Base-by-base conservation (phyloP, 176 grass and related monocot species). In the Carex cristatella region DNA sequence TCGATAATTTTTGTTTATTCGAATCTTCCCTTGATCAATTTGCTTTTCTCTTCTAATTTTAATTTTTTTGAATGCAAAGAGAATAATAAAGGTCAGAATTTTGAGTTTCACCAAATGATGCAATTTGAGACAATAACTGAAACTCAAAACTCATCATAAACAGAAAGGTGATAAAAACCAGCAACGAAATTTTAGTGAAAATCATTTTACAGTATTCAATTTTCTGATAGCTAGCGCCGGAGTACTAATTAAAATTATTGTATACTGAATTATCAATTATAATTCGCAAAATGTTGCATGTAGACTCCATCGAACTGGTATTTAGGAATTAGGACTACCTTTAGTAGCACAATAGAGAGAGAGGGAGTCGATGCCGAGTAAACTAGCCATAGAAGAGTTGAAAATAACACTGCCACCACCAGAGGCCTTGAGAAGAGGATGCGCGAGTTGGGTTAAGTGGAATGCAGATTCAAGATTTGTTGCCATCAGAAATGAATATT, bases 401-500 rank as follows among this genome's bases (percentile, higher is more conserved):
- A 85, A 32, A 10, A 91, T 40, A 66, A 91, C 15, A 61, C 58
- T 86, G 8, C 84, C 87, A 0, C 86, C 79, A 12, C 84, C 83
- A 0, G 69, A 65, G 0, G 49, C 84, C 61, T 80, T 88, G 2
- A 46, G 70, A 68, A 91, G 86, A 19, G 86, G 90, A 53, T 86
- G 70, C 2, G 84, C 90, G 4, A 88, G 80, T 60, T 88, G 84
- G 30, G 38, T 75, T 38, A 91, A 59, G 30, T 86, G 87, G 64
- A 88, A 91, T 37, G 48, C 57, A 0, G 90, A 88, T 61, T 91
- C 90, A 35, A 91, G 16, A 77, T 91, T 92, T 12, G 87, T 89
- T 60, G 63, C 59, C 84, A 87, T 87, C 10, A 92, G 10, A 5
- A 12, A 68, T 6, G 83, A 35, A 70, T 81, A 91, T 3, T 91